Conservation (phyloP, 305 asterid genomes). For the Fraxinus velutina region DNA sequence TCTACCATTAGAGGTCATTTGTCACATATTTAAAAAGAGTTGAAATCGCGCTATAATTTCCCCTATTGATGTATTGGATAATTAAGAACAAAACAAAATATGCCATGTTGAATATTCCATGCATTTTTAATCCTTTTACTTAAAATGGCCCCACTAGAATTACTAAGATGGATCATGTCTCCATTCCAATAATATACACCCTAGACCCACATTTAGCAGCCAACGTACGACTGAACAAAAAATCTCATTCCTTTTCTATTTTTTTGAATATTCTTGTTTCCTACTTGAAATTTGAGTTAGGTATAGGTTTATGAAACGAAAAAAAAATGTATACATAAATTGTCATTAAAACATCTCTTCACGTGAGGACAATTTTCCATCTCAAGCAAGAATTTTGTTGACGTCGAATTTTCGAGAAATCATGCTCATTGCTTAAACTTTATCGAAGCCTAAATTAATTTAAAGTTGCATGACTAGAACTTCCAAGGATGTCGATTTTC, state of each 20-base stretch:
- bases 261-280: constrained; percentile 57
- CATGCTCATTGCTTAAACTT: not conserved
- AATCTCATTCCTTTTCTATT: constrained; percentile 36
- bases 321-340: no score
- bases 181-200: constrained; percentile 28
- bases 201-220: constrained; percentile 30
- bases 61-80: constrained; percentile 22
- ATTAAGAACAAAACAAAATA: constrained; percentile 20
- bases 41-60: not conserved
- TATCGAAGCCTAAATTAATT: not conserved
- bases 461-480: not conserved
- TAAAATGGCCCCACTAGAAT: constrained; percentile 33
- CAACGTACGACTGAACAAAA: constrained; percentile 11
- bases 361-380: not conserved
- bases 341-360: not conserved
- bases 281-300: constrained; percentile 32
- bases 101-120: constrained; percentile 40
- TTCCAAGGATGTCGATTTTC: not conserved
- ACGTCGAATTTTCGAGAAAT: not conserved
- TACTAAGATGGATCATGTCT: constrained; percentile 20
- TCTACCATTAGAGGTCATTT: not conserved
- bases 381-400: constrained; percentile 25
- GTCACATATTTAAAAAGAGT: not conserved
- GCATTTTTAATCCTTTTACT: constrained; percentile 22
- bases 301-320: not conserved